Percentiles rank a stretch among this genome's conserved stretches.
These are phyloP conservation scores for Aspergillus piperis DNA, from an alignment of 2,329 filamentous ascomycete genomes.

Conservation along the genomic window DNA sequence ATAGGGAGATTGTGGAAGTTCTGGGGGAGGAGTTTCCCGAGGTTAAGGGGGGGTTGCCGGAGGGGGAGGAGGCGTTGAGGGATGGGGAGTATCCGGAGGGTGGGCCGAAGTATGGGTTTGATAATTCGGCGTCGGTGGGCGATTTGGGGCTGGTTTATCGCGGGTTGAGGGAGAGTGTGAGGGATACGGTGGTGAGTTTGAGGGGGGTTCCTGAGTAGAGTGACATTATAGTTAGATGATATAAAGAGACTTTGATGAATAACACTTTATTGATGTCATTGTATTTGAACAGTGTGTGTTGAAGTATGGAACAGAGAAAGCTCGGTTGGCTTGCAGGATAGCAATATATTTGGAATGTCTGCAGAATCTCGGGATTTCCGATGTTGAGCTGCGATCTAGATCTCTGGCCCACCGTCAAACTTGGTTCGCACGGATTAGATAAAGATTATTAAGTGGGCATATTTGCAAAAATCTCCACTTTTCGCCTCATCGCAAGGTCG, in stretches of 20 bases:
- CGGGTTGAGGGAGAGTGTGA: constrained; percentile 29
- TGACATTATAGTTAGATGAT: background rate
- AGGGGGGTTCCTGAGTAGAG: background rate
- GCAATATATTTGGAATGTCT: too few relatives aligned
- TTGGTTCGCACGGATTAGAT: too few relatives aligned
- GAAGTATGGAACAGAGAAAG: too few relatives aligned
- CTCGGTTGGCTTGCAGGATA: too few relatives aligned
- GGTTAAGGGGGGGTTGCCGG: constrained; percentile 35
- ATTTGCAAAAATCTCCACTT: too few relatives aligned
- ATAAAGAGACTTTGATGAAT: background rate
- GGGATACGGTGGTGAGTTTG: constrained; percentile 30
- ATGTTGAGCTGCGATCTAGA: too few relatives aligned
- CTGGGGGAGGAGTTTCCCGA: constrained; percentile 41
- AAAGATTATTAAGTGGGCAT: too few relatives aligned
- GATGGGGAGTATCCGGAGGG: constrained; percentile 20
- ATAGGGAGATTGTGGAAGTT: constrained; percentile 39
- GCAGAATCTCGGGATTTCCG: too few relatives aligned
- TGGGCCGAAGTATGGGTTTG: constrained; percentile 27
- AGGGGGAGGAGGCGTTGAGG: constrained; percentile 26
- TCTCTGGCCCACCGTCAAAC: too few relatives aligned
- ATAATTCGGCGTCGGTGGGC: constrained; percentile 34
- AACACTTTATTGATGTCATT: background rate
- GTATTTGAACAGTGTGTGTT: too few relatives aligned
- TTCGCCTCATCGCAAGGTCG: too few relatives aligned
- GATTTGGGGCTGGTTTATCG: constrained; percentile 36